Conservation (phyloP, 352 stramenopile genomes). For the Phytopythium ostracodes region DNA sequence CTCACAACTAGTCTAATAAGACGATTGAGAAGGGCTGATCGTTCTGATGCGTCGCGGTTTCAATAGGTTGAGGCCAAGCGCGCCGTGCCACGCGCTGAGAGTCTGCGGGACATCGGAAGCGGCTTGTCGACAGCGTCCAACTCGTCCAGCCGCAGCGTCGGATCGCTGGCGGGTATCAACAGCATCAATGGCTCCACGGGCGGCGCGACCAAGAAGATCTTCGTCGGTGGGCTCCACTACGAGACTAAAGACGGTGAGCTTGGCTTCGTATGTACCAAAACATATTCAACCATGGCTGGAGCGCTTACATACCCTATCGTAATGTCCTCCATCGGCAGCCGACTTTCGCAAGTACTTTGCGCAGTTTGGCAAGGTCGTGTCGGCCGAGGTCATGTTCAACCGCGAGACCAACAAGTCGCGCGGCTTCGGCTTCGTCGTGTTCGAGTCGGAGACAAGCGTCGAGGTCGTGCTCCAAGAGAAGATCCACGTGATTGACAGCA, state of each 20-base stretch:
- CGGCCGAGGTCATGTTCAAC: constrained; percentile 94
- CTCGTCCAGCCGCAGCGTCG: constrained; percentile 46
- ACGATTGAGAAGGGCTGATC: neutral
- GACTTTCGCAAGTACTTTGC: constrained; percentile 92
- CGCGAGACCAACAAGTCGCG: constrained; percentile 93
- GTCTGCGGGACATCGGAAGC: constrained; percentile 58
- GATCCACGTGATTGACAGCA: constrained; percentile 90
- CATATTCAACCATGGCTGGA: no score
- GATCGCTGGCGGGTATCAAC: constrained; percentile 37
- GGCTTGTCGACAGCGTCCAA: constrained; percentile 17
- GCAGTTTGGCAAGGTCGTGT: constrained; percentile 92
- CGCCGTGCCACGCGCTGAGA: constrained; percentile 86
- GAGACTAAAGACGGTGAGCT: constrained; percentile 90
- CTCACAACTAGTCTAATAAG: neutral
- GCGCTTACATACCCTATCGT: no score
- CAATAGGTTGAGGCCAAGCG: constrained; percentile 89
- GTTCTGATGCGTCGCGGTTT: constrained; percentile 8
- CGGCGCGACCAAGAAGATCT: constrained; percentile 89
- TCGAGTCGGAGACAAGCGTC: constrained; percentile 85
- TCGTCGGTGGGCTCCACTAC: constrained; percentile 91
- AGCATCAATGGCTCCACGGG: constrained; percentile 55
- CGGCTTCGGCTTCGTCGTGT: constrained; percentile 94
- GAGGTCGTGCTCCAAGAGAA: constrained; percentile 84
- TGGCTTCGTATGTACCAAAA: no score
- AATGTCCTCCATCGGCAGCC: constrained; percentile 26